phyloP scores from a whole-genome alignment of 495 filamentous ascomycete genomes.

The Trichocladium uniseriatum region DNA sequence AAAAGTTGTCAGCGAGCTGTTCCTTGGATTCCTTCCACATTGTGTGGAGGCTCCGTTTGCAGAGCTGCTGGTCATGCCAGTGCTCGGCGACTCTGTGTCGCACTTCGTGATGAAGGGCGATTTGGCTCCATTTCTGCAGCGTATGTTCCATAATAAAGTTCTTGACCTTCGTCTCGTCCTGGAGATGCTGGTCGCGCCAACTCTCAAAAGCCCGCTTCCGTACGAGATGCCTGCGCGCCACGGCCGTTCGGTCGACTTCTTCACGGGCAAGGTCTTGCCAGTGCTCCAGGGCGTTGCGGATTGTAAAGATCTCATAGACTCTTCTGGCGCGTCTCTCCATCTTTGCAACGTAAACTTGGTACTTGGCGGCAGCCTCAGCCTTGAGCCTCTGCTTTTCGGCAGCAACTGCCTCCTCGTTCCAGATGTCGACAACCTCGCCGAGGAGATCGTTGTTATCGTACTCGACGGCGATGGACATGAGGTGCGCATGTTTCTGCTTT shows the following conservation, averaged over 20 bases:
- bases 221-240: slow-evolving; percentile 60
- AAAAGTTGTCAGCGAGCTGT: slow-evolving; percentile 18
- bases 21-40: slow-evolving; percentile 18
- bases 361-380: slow-evolving; percentile 15
- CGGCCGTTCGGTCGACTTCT: slow-evolving; percentile 40
- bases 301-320: slow-evolving; percentile 23
- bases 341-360: slow-evolving; percentile 15
- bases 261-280: slow-evolving; percentile 21
- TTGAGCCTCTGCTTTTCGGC: slow-evolving; percentile 9
- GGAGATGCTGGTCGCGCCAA: slow-evolving; percentile 65
- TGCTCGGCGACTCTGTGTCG: slow-evolving; percentile 18
- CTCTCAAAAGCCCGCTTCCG: slow-evolving; percentile 64
- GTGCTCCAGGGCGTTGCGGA: slow-evolving; percentile 12
- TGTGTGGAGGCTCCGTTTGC: slow-evolving; percentile 3
- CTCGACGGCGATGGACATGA: slow-evolving; percentile 5
- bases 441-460: slow-evolving; percentile 20
- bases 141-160: slow-evolving; percentile 48
- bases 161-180: slow-evolving; percentile 64
- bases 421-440: slow-evolving; percentile 19
- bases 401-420: slow-evolving; percentile 12
- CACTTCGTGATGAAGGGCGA: slow-evolving; percentile 21
- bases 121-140: slow-evolving; percentile 23
- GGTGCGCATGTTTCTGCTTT: slow-evolving; percentile 5
- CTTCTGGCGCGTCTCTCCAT: slow-evolving; percentile 26
- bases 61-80: slow-evolving; percentile 9